Evolutionary conservation across 1,139 yeast species (phyloP), one percentile per base, ranked within the genome.

Genomic region (Geotrichum reessii): DNA sequence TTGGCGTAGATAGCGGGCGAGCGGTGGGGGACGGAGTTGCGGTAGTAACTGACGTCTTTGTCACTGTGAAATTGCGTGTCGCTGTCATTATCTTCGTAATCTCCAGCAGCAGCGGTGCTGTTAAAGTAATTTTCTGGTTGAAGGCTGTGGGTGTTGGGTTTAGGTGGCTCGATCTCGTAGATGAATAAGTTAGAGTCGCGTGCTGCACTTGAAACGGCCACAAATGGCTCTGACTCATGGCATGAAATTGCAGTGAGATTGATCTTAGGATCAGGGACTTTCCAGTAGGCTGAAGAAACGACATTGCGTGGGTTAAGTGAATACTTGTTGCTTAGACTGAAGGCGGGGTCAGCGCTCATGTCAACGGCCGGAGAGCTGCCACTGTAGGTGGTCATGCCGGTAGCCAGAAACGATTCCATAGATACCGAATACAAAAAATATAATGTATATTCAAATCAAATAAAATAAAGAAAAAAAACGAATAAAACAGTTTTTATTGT

Each of bases 191-290:
- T 88, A 58, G 81, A 74, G 21, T 77, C 80, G 5, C 67, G 58
- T 50, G 78, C 74, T 0, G 86, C 89, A 62, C 85, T 81, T 1
- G 91, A 81, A 7, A 88, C 79, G 0, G 95, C 95, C 52, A 88
- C 71, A 12, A 78, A 74, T 12, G 77, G 75, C 17, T 74, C 74
- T 48, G 70, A 66, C 7, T 70, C 73, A 56, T 78, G 80, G 21
- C 77, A 71, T 8, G 84, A 79, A 62, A 87, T 72, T 0, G 87
- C 75, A 0, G 90, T 85, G 58, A 87, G 74, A 63, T 82, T 81
- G 68, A 78, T 74, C 50, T 78, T 73, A 40, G 74, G 71, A 66
- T 86, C 90, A 2, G 90, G 89, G 6, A 86, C 74, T 64, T 79
- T 81, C 95, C 95, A 87, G 71, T 87, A 87, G 31, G 61, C 56